Evolutionary conservation across 768 basidiomycete species (phyloP), one percentile per base, ranked within the genome.

Genomic region (Coprinellus aureogranulatus): DNA sequence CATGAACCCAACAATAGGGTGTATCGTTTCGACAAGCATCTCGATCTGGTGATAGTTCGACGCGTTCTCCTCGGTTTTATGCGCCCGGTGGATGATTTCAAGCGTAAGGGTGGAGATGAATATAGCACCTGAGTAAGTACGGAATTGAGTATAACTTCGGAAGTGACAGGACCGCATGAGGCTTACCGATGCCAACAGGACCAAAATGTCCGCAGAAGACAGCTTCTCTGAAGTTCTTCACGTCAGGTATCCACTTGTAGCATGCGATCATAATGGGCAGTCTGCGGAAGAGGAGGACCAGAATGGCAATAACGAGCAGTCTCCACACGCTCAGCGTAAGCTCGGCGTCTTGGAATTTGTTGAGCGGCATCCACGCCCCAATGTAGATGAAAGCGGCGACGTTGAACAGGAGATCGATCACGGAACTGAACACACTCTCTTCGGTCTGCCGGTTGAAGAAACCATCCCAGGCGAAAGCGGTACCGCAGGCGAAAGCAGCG

Each of bases 331-430:
- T 82, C 49, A 99, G 76, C 1, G 88, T 87, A 62, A 89, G 76
- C 42, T 73, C 76, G 9, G 74, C 72, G 67, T 92, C 80, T 58
- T 77, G 74, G 77, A 96, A 98, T 49, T 81, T 79, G 66, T 80
- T 70, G 72, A 99, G 98, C 1, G 97, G 97, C 84, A 95, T 95
- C 88, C 95, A 94, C 31, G 96, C 95, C 59, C 97, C 97, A 59
- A 98, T 89, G 67, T 90, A 98, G 51, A 98, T 87, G 76, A 98
- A 98, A 3, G 91, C 90, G 27, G 94, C 92, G 60, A 94, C 84
- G 75, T 98, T 98, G 84, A 97, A 96, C 57, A 98, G 79, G 62
- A 98, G 76, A 72, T 98, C 93, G 66, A 98, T 93, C 64, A 98
- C 95, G 72, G 92, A 93, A 62, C 88, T 91, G 78, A 99, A 99